These are phyloP conservation scores for Colletotrichum sp. DNA, from an alignment of 2,329 filamentous ascomycete species.

Conservation along the genomic window DNA sequence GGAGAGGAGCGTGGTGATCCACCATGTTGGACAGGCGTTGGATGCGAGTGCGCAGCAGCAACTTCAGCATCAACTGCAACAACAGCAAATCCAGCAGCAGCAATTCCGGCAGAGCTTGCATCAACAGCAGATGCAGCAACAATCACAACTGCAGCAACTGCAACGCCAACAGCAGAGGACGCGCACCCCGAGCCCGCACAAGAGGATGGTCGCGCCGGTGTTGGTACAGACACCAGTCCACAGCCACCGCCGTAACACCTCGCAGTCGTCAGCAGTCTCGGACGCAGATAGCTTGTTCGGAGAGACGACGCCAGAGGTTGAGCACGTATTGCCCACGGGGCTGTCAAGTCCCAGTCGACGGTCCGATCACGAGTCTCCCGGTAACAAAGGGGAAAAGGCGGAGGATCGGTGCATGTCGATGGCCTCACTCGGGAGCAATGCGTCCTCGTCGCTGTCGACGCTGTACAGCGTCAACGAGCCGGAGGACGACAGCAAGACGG, in stretches of 20 bases:
- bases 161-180: neutral
- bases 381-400: slow-evolving; percentile 5
- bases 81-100: neutral
- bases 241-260: neutral
- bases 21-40: neutral
- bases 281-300: slow-evolving; percentile 46
- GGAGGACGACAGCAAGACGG: slow-evolving; percentile 33
- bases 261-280: slow-evolving; percentile 8
- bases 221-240: neutral
- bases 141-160: neutral
- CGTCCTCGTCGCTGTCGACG: slow-evolving; percentile 60
- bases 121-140: neutral
- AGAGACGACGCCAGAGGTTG: slow-evolving; percentile 37
- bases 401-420: slow-evolving; percentile 19
- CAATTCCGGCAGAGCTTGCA: neutral
- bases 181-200: slow-evolving; percentile 7
- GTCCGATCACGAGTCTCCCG: slow-evolving; percentile 26
- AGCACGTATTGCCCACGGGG: slow-evolving; percentile 33
- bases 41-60: neutral
- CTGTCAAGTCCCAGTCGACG: slow-evolving; percentile 50
- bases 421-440: slow-evolving; percentile 44
- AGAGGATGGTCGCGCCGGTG: neutral
- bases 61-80: neutral
- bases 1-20: neutral
- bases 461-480: slow-evolving; percentile 60